Base-by-base conservation (phyloP, 257 asterid genomes). In the Coffea eugenioides region DNA sequence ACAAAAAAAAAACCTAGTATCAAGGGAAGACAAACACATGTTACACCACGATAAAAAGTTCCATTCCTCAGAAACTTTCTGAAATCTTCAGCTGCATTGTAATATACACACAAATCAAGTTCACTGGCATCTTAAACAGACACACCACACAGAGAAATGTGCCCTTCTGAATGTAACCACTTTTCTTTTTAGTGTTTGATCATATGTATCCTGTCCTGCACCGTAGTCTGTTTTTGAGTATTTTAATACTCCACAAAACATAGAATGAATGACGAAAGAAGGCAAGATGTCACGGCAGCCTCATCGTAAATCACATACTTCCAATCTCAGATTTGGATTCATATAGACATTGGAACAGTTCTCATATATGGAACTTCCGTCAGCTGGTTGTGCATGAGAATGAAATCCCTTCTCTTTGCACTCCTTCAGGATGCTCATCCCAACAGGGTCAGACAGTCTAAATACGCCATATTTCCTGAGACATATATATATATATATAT, bases 391-490 rank as follows among this genome's bases (percentile, higher is more conserved):
- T 69, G 18, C 45, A 78, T 89, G 91, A 69, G 71, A 80, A 73
- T 90, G 91, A 67, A 88, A 85, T 70, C 86, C 93, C 78, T 68
- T 85, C 71, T 85, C 89, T 13, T 27, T 34, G 79, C 91, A 88
- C 62, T 87, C 88, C 87, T 78, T 82, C 77, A 90, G 83, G 68
- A 85, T 72, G 78, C 69, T 85, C 93, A 83, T 90, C 59, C 89
- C 88, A 21, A 36, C 75, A 20, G 90, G 84, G 4, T 82, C 83
- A 9, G 88, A 78, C 51, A 88, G 79, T 73, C 86, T 82, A 80
- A 90, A 90, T 73, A 86, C 83, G 69, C 87, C 93, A 16, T 48
- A 80, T 75, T 75, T 76, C 87, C 90, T 88, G 90, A 59, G 48
- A 73, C 16, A 75, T 56, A 49, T 57, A 31, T 31, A 31, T 31